Conservation (phyloP, 495 filamentous ascomycete genomes). For the Xylaria flabelliformis region DNA sequence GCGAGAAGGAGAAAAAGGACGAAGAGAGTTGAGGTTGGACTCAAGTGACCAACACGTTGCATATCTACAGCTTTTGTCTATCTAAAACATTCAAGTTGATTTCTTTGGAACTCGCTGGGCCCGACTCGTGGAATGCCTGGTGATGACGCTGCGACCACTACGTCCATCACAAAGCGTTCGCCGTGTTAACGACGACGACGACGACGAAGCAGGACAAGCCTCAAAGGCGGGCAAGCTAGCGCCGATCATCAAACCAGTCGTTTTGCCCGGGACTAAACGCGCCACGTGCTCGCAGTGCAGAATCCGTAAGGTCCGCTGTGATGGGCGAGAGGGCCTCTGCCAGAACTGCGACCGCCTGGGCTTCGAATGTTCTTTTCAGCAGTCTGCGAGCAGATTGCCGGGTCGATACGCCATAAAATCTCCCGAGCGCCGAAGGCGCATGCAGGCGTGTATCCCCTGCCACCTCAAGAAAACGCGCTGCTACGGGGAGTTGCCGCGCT, state of each 20-base stretch:
- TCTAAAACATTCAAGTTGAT: neutral
- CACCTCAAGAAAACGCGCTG: slow-evolving; percentile 40
- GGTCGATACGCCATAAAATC: slow-evolving; percentile 35
- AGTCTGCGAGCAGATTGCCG: slow-evolving; percentile 28
- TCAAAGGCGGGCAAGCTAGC: slow-evolving; percentile 20
- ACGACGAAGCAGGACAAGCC: slow-evolving; percentile 5
- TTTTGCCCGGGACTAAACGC: slow-evolving; percentile 29
- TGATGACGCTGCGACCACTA: slow-evolving; percentile 34
- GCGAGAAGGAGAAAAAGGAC: neutral
- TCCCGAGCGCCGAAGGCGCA: slow-evolving; percentile 35
- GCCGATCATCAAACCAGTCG: slow-evolving; percentile 19
- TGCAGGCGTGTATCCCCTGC: slow-evolving; percentile 39
- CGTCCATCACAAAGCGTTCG: slow-evolving; percentile 35
- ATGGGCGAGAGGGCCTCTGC: slow-evolving; percentile 34
- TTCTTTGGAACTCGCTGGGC: neutral
- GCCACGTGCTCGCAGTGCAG: slow-evolving; percentile 38
- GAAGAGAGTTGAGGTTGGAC: neutral
- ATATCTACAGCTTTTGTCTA: neutral
- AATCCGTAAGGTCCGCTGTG: slow-evolving; percentile 39
- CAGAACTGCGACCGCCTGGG: slow-evolving; percentile 39
- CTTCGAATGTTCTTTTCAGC: slow-evolving; percentile 40
- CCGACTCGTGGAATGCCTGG: neutral
- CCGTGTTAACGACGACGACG: slow-evolving; percentile 6
- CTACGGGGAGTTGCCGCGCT: slow-evolving; percentile 36
- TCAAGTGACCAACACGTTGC: neutral